A percentile compares a stretch with the other conserved stretches of the same genome.
Evolutionary conservation across 495 filamentous ascomycete species (phyloP).

Genomic region (Neohortaea acidophila): DNA sequence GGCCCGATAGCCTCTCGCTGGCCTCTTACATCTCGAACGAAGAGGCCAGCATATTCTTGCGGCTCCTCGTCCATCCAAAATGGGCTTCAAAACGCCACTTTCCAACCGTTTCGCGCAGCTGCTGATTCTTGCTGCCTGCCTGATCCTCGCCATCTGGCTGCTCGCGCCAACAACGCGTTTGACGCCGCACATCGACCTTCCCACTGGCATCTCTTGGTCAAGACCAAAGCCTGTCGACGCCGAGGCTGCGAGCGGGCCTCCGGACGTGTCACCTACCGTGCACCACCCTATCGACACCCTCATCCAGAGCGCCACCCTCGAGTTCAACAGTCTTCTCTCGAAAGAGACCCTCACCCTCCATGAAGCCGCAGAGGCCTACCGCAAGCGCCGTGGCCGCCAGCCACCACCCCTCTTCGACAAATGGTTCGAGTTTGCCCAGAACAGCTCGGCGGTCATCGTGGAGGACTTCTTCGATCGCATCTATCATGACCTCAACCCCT

Average conservation of each 20-base stretch:
- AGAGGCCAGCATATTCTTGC: background rate
- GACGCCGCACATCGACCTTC: slow-evolving; percentile 1
- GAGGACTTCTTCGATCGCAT: slow-evolving; percentile 31
- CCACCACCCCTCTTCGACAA: slow-evolving; percentile 26
- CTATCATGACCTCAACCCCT: slow-evolving; percentile 26
- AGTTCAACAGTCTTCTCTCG: slow-evolving; percentile 15
- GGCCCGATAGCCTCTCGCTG: background rate
- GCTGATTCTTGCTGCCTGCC: slow-evolving; percentile 2
- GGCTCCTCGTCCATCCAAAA: background rate
- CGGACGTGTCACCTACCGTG: background rate
- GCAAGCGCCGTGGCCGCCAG: slow-evolving; percentile 23
- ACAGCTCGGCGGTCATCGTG: slow-evolving; percentile 21
- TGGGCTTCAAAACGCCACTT: slow-evolving; percentile 9
- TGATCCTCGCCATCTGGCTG: slow-evolving; percentile 4
- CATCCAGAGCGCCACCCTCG: slow-evolving; percentile 17
- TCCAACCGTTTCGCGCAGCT: slow-evolving; percentile 13
- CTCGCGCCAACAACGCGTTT: slow-evolving; percentile 2
- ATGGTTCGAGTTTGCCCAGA: slow-evolving; percentile 25
- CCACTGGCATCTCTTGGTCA: slow-evolving; percentile 3
- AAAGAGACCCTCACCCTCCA: slow-evolving; percentile 20
- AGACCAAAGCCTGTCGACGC: background rate
- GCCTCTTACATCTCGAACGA: background rate
- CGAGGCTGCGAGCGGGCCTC: background rate
- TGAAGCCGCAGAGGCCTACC: slow-evolving; percentile 21
- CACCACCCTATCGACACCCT: slow-evolving; percentile 27